Percentiles rank a stretch among this genome's conserved stretches.
Conservation (phyloP, 2,329 filamentous ascomycete species). For the Talaromyces sp. region DNA sequence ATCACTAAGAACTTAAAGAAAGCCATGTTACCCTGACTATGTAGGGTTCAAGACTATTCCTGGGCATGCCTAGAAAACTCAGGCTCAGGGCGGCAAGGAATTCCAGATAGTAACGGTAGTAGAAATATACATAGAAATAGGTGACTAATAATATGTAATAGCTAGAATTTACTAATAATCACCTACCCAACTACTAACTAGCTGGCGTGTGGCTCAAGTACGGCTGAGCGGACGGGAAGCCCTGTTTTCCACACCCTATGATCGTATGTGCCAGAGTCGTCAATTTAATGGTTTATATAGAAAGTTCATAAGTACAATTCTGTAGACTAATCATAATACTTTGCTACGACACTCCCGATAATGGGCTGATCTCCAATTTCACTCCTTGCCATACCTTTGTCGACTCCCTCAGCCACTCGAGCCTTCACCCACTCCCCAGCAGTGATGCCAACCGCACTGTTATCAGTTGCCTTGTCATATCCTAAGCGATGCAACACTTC, state of each 20-base stretch:
- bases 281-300: background rate
- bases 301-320: background rate
- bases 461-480: constrained; percentile 6
- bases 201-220: background rate
- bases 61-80: too few species aligned
- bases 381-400: constrained; percentile 11
- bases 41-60: too few species aligned
- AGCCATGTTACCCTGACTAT: too few species aligned
- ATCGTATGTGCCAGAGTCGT: background rate
- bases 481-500: background rate
- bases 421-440: constrained; percentile 15
- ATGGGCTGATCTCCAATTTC: constrained; percentile 15
- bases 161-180: background rate
- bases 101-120: too few species aligned
- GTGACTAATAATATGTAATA: background rate
- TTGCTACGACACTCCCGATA: constrained; percentile 14
- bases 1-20: too few species aligned
- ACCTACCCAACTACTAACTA: background rate
- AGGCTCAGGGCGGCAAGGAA: too few species aligned
- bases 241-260: background rate
- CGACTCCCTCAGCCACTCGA: constrained; percentile 15
- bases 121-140: too few species aligned
- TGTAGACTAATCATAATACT: constrained; percentile 8
- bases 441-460: constrained; percentile 4
- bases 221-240: background rate